Conservation (phyloP, 768 basidiomycete species). For the Termitomyces sp. region DNA sequence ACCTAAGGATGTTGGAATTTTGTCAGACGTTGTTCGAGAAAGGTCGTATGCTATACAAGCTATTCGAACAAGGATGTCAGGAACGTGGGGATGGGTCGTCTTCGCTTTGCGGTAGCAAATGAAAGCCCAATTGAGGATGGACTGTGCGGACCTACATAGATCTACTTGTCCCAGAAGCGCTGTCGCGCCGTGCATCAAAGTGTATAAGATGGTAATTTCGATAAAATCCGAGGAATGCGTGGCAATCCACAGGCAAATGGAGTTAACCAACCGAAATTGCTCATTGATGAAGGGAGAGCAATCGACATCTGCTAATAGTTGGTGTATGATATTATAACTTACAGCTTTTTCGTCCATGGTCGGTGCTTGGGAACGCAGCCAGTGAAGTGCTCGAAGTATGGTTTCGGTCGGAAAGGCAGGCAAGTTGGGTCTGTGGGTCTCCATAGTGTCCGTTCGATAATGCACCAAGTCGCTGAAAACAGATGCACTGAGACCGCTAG, state of each 20-base stretch:
- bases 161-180: slow-evolving; percentile 64
- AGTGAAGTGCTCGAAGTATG: slow-evolving; percentile 51
- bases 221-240: slow-evolving; percentile 49
- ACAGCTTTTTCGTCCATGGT: slow-evolving; percentile 45
- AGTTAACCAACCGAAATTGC: slow-evolving; percentile 69
- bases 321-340: slow-evolving; percentile 73
- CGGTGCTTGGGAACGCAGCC: slow-evolving; percentile 43
- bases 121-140: slow-evolving; percentile 76
- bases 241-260: slow-evolving; percentile 70
- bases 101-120: slow-evolving; percentile 35
- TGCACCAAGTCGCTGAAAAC: slow-evolving; percentile 47
- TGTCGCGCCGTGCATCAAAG: slow-evolving; percentile 61
- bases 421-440: slow-evolving; percentile 58
- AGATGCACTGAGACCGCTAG: slow-evolving; percentile 28
- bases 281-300: slow-evolving; percentile 74
- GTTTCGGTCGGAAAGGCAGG: slow-evolving; percentile 48
- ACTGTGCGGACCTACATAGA: slow-evolving; percentile 62
- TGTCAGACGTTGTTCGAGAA: slow-evolving; percentile 24
- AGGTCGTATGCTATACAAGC: slow-evolving; percentile 56
- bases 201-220: slow-evolving; percentile 55
- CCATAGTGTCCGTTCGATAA: slow-evolving; percentile 43
- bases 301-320: slow-evolving; percentile 63
- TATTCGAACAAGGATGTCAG: slow-evolving; percentile 67
- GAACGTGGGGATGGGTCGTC: slow-evolving; percentile 44
- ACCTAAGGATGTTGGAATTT: slow-evolving; percentile 28